Base-by-base conservation (phyloP, 2,329 filamentous ascomycete genomes). In the Fusarium sp. region DNA sequence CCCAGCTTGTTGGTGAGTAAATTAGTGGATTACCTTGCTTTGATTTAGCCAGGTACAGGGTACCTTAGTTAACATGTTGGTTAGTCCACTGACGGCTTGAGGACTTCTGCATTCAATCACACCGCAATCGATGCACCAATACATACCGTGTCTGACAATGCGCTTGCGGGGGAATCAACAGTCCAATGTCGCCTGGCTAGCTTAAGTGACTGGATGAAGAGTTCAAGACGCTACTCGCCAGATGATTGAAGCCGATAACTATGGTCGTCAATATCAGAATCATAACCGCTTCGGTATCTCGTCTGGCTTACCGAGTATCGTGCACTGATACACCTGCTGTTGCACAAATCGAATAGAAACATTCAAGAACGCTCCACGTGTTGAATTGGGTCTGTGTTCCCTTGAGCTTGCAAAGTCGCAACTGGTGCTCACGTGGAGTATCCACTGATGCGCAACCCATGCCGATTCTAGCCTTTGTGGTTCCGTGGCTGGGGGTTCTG, bases 371-470 rank as follows among this genome's bases (percentile, higher is more conserved):
- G 58, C 64, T 70, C 70, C 70, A 72, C 70, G 70, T 72, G 70
- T 69, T 68, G 67, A 59, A 55, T 65, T 65, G 54, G 50, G 49
- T 70, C 56, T 70, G 61, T 64, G 59, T 59, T 55, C 64, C 67
- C 62, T 61, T 28, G 50, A 59, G 53, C 51, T 62, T 67, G 58
- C 62, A 58, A 70, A 68, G 55, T 68, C 59, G 61, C 51, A 60
- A 63, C 45, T 53, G 51, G 31, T 55, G 50, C 68, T 72, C 70
- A 72, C 70, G 70, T 72, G 70, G 70, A 72, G 68, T 70, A 59
- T 50, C 70, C 70, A 71, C 70, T 69, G 70, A 72, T 72, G 68
- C 67, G 68, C 70, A 59, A 58, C 58, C 68, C 60, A 70, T 70
- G 64, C 56, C 52, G 61, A 64, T 69, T 68, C 63, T 65, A 69